Evolutionary conservation across 257 asterid genomes (phyloP).

Genomic region (Agastache rugosa): DNA sequence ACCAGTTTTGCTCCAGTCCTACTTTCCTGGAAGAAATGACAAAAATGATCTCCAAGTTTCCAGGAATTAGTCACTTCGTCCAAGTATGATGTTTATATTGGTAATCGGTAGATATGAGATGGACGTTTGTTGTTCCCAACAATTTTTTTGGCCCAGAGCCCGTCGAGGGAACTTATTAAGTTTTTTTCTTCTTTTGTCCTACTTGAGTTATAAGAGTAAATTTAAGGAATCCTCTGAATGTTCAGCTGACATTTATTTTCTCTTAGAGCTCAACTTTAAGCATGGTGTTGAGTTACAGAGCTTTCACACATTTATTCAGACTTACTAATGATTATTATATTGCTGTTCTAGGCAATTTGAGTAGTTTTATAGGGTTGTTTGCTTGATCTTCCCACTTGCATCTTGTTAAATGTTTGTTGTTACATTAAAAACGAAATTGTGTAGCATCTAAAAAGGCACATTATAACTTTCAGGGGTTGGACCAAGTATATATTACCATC

Average conservation of each 20-base stretch:
- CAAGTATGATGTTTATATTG: neutral
- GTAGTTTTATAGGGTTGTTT: slow-evolving; percentile 19
- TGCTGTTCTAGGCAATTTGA: slow-evolving; percentile 15
- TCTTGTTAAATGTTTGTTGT: slow-evolving; percentile 17
- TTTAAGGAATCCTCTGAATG: neutral
- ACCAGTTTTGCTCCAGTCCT: neutral
- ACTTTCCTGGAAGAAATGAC: neutral
- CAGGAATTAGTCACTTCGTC: neutral
- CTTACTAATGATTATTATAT: slow-evolving; percentile 1
- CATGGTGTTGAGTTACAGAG: neutral
- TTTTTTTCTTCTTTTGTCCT: neutral
- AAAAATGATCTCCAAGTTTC: neutral
- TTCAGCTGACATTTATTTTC: slow-evolving; percentile 11
- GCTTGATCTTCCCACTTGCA: slow-evolving; percentile 7
- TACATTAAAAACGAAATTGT: slow-evolving; percentile 3
- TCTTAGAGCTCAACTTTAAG: neutral
- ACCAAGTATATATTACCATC: slow-evolving; percentile 56
- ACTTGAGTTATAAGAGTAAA: neutral
- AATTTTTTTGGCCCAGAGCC: neutral
- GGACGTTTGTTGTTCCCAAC: neutral
- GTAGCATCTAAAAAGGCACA: slow-evolving; percentile 37
- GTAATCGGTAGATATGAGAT: neutral
- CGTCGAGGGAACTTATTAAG: neutral
- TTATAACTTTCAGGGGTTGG: slow-evolving; percentile 73
- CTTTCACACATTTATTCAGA: neutral